phyloP scores from a whole-genome alignment of 371 early-diverging fungal species.

The Phascolomyces articulosus region DNA sequence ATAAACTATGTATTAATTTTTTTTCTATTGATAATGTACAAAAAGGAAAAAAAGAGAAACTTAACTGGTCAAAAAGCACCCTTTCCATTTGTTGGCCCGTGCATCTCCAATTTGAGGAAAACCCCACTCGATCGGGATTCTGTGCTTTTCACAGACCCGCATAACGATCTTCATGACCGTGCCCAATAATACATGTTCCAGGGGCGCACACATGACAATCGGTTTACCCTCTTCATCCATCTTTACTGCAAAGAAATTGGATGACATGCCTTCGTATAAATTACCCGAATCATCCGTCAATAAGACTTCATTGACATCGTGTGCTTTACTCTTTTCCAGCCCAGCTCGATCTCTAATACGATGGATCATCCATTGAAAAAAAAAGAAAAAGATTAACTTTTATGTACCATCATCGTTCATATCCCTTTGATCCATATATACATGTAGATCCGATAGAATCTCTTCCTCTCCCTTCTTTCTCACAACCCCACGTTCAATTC shows the following conservation, averaged over 20 bases:
- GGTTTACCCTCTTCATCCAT: slow-evolving; percentile 22
- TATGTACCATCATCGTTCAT: too few relatives aligned
- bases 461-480: background rate
- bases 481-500: too few relatives aligned
- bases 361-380: background rate
- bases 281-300: slow-evolving; percentile 49
- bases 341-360: slow-evolving; percentile 38
- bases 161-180: slow-evolving; percentile 62
- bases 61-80: slow-evolving; percentile 65
- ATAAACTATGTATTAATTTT: background rate
- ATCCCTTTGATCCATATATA: too few relatives aligned
- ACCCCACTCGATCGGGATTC: slow-evolving; percentile 47
- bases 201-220: slow-evolving; percentile 54
- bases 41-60: background rate
- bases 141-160: slow-evolving; percentile 47
- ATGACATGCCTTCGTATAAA: slow-evolving; percentile 67
- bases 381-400: too few relatives aligned
- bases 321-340: slow-evolving; percentile 37
- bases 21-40: background rate
- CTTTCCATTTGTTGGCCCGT: slow-evolving; percentile 50
- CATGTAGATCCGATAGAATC: too few relatives aligned
- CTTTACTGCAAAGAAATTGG: slow-evolving; percentile 61
- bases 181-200: slow-evolving; percentile 60
- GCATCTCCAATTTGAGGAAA: slow-evolving; percentile 53
- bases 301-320: slow-evolving; percentile 59